Evolutionary conservation across 257 asterid genomes (phyloP).

Genomic region (Solanum virginianum): DNA sequence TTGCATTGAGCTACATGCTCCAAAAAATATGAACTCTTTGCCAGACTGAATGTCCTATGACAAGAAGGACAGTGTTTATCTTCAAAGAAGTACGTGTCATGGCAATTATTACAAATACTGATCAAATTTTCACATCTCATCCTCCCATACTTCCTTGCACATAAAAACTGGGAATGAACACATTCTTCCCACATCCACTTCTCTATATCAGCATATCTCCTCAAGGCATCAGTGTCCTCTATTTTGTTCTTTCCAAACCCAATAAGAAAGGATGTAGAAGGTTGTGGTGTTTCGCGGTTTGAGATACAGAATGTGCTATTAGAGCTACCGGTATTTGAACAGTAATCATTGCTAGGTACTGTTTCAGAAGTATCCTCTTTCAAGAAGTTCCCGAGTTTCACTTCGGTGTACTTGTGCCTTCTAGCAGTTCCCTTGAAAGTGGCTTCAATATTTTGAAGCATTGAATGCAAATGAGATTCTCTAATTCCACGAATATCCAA

Average conservation of each 20-base stretch:
- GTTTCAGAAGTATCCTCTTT: slow-evolving; percentile 17
- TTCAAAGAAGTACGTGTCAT: slow-evolving; percentile 26
- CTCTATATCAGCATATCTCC: slow-evolving; percentile 39
- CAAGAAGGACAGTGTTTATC: slow-evolving; percentile 46
- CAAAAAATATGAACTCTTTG: slow-evolving; percentile 9
- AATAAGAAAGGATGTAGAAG: slow-evolving; percentile 15
- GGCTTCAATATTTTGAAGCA: slow-evolving; percentile 59
- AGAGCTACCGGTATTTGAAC: slow-evolving; percentile 6
- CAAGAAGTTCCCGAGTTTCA: slow-evolving; percentile 4
- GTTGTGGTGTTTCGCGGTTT: slow-evolving; percentile 6
- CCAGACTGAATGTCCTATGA: slow-evolving; percentile 20
- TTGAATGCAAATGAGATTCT: slow-evolving; percentile 67
- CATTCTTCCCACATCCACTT: slow-evolving; percentile 80
- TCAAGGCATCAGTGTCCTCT: slow-evolving; percentile 22
- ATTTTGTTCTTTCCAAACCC: slow-evolving; percentile 18
- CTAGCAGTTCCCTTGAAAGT: slow-evolving; percentile 43
- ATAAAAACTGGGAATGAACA: slow-evolving; percentile 16
- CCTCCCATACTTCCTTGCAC: slow-evolving; percentile 35
- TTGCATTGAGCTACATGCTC: slow-evolving; percentile 38
- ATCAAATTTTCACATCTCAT: slow-evolving; percentile 32
- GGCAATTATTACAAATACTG: slow-evolving; percentile 47
- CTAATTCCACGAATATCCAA: slow-evolving; percentile 79
- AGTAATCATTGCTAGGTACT: slow-evolving; percentile 8
- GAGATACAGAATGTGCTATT: slow-evolving; percentile 5
- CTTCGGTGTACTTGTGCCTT: slow-evolving; percentile 6